Percentiles rank a stretch among this genome's conserved stretches.
phyloP scores from a whole-genome alignment of 192 early-diverging fungal genomes.

The Backusella luteola region DNA sequence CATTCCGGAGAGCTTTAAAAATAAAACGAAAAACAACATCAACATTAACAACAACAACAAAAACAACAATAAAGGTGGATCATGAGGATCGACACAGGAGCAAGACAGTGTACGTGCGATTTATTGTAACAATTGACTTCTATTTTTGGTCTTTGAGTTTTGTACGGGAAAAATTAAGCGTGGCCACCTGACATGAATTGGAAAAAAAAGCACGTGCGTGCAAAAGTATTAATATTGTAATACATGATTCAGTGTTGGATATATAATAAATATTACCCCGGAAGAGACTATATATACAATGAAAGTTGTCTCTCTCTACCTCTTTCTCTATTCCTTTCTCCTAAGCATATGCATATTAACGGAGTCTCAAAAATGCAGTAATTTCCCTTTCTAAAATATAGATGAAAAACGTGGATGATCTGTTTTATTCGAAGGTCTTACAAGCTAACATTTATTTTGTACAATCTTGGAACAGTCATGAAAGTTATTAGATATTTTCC shows the following conservation, averaged over 20 bases:
- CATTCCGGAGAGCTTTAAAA: not conserved
- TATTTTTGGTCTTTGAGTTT: not conserved
- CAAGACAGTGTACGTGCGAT: no score
- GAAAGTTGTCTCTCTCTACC: not conserved
- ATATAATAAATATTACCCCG: not conserved
- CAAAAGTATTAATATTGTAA: not conserved
- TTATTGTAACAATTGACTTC: not conserved
- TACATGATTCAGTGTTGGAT: not conserved
- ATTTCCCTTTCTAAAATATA: not conserved
- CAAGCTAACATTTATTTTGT: conserved; percentile 6
- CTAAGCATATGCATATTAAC: not conserved
- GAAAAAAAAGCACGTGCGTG: not conserved
- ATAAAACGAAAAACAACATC: not conserved
- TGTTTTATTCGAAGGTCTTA: not conserved
- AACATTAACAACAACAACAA: not conserved
- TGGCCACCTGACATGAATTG: not conserved
- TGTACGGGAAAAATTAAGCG: not conserved
- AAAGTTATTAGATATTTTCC: not conserved
- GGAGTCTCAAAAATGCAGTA: not conserved
- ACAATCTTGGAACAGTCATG: not conserved
- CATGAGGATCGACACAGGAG: no score
- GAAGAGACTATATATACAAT: not conserved
- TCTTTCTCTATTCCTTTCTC: not conserved
- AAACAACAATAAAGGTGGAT: not conserved
- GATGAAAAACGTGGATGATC: not conserved